These are phyloP conservation scores for Penicillium polonicum DNA, from an alignment of 2,329 filamentous ascomycete species.

Conservation along the genomic window DNA sequence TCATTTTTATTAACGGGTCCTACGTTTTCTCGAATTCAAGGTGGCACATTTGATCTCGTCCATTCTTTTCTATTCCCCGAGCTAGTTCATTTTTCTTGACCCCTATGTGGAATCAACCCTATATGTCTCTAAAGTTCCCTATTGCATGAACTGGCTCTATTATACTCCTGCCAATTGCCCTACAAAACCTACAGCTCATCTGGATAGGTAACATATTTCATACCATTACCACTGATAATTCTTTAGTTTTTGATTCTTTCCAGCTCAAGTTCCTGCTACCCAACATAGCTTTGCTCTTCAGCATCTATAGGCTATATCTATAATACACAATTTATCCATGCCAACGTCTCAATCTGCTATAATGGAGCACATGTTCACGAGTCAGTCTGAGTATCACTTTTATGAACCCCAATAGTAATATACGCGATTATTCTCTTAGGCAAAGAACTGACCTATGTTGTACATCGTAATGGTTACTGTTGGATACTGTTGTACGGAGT, in stretches of 20 bases:
- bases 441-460: not conserved
- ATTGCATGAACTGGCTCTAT: not conserved
- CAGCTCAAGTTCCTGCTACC: not conserved
- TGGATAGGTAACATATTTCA: not conserved
- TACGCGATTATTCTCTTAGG: conserved; percentile 38
- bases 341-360: not conserved
- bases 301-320: not conserved
- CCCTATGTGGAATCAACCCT: not conserved
- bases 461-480: not conserved
- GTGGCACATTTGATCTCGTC: not conserved
- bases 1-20: conserved; percentile 5
- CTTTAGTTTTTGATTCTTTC: not conserved
- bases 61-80: not conserved
- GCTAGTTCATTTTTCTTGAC: not conserved
- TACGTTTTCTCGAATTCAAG: conserved; percentile 2
- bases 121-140: not conserved
- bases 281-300: not conserved
- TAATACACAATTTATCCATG: not conserved
- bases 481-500: not conserved
- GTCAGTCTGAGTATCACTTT: not conserved
- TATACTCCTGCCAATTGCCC: not conserved
- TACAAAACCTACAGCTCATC: not conserved
- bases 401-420: conserved; percentile 39
- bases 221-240: not conserved
- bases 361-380: not conserved